phyloP scores from a whole-genome alignment of 345 rosid genomes.

The Eucalyptus pauciflora region DNA sequence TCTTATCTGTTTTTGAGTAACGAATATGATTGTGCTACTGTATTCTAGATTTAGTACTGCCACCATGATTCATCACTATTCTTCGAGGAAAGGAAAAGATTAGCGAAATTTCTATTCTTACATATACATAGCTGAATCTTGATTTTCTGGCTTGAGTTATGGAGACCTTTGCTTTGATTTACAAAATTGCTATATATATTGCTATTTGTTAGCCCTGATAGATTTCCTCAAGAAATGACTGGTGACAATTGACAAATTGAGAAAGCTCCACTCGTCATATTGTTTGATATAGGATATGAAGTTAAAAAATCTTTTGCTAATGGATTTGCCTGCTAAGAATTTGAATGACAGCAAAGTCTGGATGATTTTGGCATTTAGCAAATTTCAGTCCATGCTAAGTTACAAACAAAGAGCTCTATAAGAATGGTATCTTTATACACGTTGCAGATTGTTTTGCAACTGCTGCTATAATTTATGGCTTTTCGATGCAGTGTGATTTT shows the following conservation, averaged over 20 bases:
- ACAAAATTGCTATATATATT: not conserved
- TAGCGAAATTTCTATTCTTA: not conserved
- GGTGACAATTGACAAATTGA: not conserved
- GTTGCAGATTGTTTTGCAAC: not conserved
- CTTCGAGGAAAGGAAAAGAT: not conserved
- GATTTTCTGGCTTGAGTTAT: not conserved
- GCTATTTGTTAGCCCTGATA: accelerated
- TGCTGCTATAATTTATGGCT: not conserved
- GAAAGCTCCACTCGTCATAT: not conserved
- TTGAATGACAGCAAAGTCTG: not conserved
- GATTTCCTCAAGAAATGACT: not conserved
- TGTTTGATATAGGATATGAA: not conserved
- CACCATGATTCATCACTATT: not conserved
- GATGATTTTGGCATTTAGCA: not conserved
- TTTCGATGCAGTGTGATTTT: constrained; percentile 47
- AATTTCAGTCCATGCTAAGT: not conserved
- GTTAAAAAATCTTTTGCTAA: not conserved
- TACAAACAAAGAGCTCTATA: not conserved
- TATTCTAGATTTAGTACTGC: not conserved
- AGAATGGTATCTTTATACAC: not conserved
- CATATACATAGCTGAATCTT: not conserved
- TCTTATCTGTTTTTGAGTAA: too few species aligned
- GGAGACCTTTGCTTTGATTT: not conserved
- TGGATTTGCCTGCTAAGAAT: not conserved
- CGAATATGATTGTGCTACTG: not conserved